phyloP scores from a whole-genome alignment of 208 protist genomes.

The Leishmania major region DNA sequence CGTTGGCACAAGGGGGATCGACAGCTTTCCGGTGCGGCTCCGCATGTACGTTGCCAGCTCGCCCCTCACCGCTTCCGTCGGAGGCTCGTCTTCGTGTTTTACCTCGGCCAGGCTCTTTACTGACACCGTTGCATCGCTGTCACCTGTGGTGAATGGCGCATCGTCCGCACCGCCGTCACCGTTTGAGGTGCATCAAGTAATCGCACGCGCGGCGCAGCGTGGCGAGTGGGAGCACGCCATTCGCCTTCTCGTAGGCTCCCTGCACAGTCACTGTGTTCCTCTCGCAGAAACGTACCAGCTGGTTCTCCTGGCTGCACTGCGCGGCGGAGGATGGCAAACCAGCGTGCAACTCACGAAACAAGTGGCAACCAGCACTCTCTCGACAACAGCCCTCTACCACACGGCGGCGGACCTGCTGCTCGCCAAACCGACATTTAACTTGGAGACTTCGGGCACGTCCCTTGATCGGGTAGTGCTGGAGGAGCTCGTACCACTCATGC shows the following conservation, averaged over 20 bases:
- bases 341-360: slow-evolving; percentile 47
- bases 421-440: background rate
- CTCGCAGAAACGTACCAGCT: slow-evolving; percentile 66
- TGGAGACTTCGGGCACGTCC: background rate
- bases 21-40: background rate
- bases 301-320: slow-evolving; percentile 45
- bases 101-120: background rate
- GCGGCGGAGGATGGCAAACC: slow-evolving; percentile 43
- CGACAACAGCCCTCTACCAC: slow-evolving; percentile 57
- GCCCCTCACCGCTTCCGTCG: background rate
- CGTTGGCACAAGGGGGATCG: background rate
- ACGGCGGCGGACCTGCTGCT: slow-evolving; percentile 55
- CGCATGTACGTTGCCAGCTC: background rate
- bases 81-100: background rate
- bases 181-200: slow-evolving; percentile 66
- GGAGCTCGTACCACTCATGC: slow-evolving; percentile 35
- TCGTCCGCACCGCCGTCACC: slow-evolving; percentile 46
- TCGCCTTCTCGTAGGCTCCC: slow-evolving; percentile 53
- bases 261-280: slow-evolving; percentile 59
- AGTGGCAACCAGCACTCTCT: slow-evolving; percentile 60
- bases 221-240: slow-evolving; percentile 55
- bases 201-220: slow-evolving; percentile 40
- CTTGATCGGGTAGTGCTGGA: slow-evolving; percentile 7
- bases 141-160: background rate
- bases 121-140: background rate